Base-by-base conservation (phyloP, 164 flowering plant species). In the Cinnamomum chago region DNA sequence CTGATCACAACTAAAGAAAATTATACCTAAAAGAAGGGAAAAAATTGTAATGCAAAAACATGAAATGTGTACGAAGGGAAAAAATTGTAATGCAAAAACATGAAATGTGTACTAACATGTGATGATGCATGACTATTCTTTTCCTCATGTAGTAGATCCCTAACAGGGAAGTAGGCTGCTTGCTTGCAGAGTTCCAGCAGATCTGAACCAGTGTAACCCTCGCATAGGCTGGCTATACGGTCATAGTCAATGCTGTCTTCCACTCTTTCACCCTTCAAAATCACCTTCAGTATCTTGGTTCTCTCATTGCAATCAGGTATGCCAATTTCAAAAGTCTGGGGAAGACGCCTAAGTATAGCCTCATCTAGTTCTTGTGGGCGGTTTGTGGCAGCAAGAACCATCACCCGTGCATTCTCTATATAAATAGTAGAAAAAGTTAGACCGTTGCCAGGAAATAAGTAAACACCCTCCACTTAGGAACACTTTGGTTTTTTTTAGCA, bases 311-410 rank as follows among this genome's bases (percentile, higher is more conserved):
- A 80, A 62, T 90, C 88, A 55, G 99, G 99, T 12, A 88, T 78
- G 65, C 99, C 98, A 80, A 95, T 91, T 82, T 95, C 98, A 83
- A 95, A 95, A 7, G 97, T 88, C 77, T 93, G 97, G 60, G 99
- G 93, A 80, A 95, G 88, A 58, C 98, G 96, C 12, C 99, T 82
- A 15, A 95, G 90, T 79, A 95, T 95, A 79, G 99, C 99, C 81
- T 95, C 99, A 82, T 95, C 99, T 74, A 95, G 97, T 77, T 95
- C 98, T 68, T 93, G 89, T 73, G 99, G 99, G 47, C 98, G 95
- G 83, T 93, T 95, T 68, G 99, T 95, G 28, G 99, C 99, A 79
- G 98, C 97, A 74, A 95, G 95, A 65, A 95, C 99, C 98, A 93
- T 91, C n/a, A 95, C 99, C 65, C 95, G 84, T 67, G 98, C 93